Evolutionary conservation across 129 eudicot species (phyloP).

Genomic region (Lonicera japonica): DNA sequence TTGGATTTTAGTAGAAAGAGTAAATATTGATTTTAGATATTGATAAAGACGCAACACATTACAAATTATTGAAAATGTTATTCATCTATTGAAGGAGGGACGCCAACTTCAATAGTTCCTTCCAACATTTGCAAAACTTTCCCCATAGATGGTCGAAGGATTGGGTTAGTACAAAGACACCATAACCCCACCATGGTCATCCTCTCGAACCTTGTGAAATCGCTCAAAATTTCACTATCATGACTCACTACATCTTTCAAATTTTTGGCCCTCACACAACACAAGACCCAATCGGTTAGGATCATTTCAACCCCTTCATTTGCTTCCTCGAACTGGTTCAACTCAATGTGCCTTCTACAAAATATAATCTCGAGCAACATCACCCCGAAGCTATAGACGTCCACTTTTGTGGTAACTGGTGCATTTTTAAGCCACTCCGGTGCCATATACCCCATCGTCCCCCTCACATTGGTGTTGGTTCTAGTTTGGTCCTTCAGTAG

Average conservation of each 20-base stretch:
- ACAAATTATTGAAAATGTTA: background rate
- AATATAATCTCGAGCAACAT: constrained; percentile 11
- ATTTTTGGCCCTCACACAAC: constrained; percentile 6
- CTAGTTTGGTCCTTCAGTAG: constrained; percentile 14
- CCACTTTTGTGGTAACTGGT: constrained; percentile 9
- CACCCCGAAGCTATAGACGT: constrained; percentile 12
- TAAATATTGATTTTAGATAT: too few relatives aligned
- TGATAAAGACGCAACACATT: background rate
- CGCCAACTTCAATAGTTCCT: constrained; percentile 8
- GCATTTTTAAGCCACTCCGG: constrained; percentile 14
- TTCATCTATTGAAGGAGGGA: constrained; percentile 4
- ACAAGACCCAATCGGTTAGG: constrained; percentile 10
- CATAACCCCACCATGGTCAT: constrained; percentile 18
- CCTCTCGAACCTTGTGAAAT: constrained; percentile 11
- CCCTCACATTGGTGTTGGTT: constrained; percentile 9
- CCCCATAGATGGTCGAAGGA: constrained; percentile 9
- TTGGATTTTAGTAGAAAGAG: too few relatives aligned
- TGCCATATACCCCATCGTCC: constrained; percentile 15
- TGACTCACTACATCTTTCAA: constrained; percentile 7
- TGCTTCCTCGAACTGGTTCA: constrained; percentile 4
- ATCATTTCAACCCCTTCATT: constrained; percentile 9
- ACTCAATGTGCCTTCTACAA: constrained; percentile 11
- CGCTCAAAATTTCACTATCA: constrained; percentile 7
- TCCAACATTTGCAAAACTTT: constrained; percentile 12
- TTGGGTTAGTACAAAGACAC: constrained; percentile 13